Evolutionary conservation across 345 rosid species (phyloP), one percentile per base, ranked within the genome.

Genomic region (Arabidopsis thaliana): DNA sequence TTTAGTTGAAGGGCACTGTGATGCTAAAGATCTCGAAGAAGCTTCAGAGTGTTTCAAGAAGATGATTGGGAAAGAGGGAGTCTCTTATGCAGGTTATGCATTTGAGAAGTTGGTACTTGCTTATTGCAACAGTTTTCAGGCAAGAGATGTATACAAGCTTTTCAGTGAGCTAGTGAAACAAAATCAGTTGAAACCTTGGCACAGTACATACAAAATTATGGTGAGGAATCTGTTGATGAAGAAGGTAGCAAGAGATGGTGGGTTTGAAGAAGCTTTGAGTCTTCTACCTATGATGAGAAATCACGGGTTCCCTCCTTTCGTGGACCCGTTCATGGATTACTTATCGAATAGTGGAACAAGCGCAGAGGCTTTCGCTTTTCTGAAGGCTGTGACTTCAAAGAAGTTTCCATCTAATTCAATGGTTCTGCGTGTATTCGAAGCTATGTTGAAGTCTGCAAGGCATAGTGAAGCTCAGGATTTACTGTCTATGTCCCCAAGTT

Each of bases 271-370:
- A 72, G 97, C 95, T 66, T 79, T 87, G 73, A 81, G 68, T 72
- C 79, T 91, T 61, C 24, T 91, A 74, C 75, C 80, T 69, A 58
- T 88, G 85, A 93, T 93, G 97, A 91, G 79, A 77, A 67, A 56
- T 69, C 83, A 88, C 8, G 97, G 94, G 6, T 86, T 81, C 67
- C 97, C 98, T 45, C 97, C 96, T 55, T 85, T 76, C 58, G 74
- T 87, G 37, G 89, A 85, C 74, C 96, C 99, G 0, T 83, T 88
- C 52, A 37, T 92, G 3, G 84, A 87, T 74, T 78, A 85, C 78
- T 73, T 89, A 60, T 87, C 97, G 2, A 87, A 69, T 71, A 75
- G 73, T 37, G 99, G 99, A 78, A 85, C 87, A 49, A 76, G 84
- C 7, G 85, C 78, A 0, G 91, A 89, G 53, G 97, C 93, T 22